A percentile compares a stretch with the other conserved stretches of the same genome.
Conservation (phyloP, 106 monocot species). For the Gastrodia elata region DNA sequence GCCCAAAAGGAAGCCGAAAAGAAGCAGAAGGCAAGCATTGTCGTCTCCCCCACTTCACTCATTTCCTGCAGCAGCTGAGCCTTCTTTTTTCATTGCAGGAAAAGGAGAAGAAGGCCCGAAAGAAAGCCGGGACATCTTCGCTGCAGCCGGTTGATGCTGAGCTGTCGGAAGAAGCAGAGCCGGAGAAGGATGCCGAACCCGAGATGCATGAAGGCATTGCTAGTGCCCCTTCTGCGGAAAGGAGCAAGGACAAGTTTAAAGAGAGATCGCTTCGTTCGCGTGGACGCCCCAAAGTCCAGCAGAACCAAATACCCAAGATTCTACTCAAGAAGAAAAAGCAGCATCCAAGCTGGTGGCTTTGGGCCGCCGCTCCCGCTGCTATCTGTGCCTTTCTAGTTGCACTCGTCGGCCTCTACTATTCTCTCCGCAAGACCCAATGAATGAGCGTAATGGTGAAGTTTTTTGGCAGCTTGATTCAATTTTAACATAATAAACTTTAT, state of each 20-base stretch:
- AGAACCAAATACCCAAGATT: conserved; percentile 29
- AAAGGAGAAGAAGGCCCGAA: conserved; percentile 83
- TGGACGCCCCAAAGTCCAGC: conserved; percentile 11
- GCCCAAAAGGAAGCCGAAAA: conserved; percentile 85
- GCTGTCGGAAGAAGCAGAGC: conserved; percentile 25
- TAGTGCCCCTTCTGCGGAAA: conserved; percentile 13
- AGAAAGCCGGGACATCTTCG: conserved; percentile 38
- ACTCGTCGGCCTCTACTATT: conserved; percentile 6
- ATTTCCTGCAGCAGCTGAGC: no score
- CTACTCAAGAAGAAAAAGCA: conserved; percentile 71
- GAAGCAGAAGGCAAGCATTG: conserved; percentile 46
- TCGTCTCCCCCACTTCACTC: neutral
- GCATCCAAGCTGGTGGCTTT: conserved; percentile 42
- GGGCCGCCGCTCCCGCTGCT: conserved; percentile 25
- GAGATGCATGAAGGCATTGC: conserved; percentile 32
- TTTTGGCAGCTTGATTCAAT: neutral
- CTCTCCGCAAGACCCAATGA: neutral
- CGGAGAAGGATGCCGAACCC: conserved; percentile 23
- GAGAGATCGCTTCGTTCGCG: conserved; percentile 23
- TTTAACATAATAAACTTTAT: no score
- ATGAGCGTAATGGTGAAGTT: neutral
- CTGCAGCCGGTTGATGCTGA: conserved; percentile 20
- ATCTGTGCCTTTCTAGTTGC: conserved; percentile 20
- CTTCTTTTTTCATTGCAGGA: conserved; percentile 12
- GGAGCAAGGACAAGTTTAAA: conserved; percentile 28